Base-by-base conservation (phyloP, 768 basidiomycete genomes). In the Holtermanniella nyarrowii region DNA sequence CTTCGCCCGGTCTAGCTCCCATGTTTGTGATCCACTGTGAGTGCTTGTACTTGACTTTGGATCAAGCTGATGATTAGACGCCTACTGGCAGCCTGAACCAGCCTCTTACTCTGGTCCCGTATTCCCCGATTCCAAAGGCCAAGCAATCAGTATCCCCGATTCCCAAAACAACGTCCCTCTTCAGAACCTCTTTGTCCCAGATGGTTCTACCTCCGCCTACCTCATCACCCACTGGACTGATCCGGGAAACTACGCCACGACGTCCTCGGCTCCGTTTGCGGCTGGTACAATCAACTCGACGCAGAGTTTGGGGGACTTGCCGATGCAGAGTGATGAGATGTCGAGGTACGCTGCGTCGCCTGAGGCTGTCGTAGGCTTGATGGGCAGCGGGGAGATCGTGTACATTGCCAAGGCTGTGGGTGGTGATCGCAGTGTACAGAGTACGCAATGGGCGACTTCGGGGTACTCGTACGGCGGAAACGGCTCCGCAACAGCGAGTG, bases 1-100 rank as follows among this genome's bases (percentile, higher is more conserved):
- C 78, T 5, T 52, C 79, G n/a, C 78, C 83, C 18, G 88, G 88
- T 11, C 79, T 77, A 39, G 83, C 81, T 2, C 74, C 81, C 48
- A 83, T 90, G 52, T 91, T 86, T 58, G 86, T 90, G 23, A 85
- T 91, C 54, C 88, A 91, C 70, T 91, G 86, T 84, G 61, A 59
- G 83, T 75, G 14, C 27, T 48, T 45, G 42, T 50, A n/a, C n/a
- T n/a, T n/a, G n/a, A n/a, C n/a, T n/a, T n/a, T n/a, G n/a, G n/a
- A n/a, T n/a, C n/a, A n/a, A n/a, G n/a, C n/a, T n/a, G n/a, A n/a
- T n/a, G n/a, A n/a, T n/a, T n/a, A 89, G 87, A 79, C 70, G 79
- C 84, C 21, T 85, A 75, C 76, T 84, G 85, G 79, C 88, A 91
- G 70, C 82, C 86, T 10, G 70, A 76, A 10, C 56, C 81, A 4